phyloP scores from a whole-genome alignment of 768 basidiomycete species.

The Collybia sp. region DNA sequence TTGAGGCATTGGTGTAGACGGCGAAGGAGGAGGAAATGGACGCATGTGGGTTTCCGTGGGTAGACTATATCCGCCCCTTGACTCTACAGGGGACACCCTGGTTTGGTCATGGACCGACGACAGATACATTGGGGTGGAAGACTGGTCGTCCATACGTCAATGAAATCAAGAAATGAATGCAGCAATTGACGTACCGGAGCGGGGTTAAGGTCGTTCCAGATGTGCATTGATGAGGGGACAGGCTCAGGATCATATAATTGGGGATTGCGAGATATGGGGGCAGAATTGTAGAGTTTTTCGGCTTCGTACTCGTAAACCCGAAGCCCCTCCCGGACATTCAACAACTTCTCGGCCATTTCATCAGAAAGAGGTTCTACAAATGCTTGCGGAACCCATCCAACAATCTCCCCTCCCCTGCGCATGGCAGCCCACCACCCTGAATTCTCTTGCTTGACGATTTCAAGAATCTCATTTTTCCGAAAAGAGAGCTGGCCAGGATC shows the following conservation, averaged over 20 bases:
- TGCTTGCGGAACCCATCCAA: constrained; percentile 77
- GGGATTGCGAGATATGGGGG: constrained; percentile 26
- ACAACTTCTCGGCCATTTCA: constrained; percentile 45
- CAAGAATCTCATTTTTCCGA: constrained; percentile 60
- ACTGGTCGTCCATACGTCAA: too few species aligned
- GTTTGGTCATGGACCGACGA: too few species aligned
- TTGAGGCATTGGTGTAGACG: constrained; percentile 32
- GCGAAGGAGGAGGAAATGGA: constrained; percentile 31
- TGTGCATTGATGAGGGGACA: background rate
- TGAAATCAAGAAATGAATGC: too few species aligned
- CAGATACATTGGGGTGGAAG: too few species aligned
- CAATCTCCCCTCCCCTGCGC: constrained; percentile 39
- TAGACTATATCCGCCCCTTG: too few species aligned
- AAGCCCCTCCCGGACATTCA: constrained; percentile 36
- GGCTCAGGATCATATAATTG: constrained; percentile 17
- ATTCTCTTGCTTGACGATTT: constrained; percentile 62
- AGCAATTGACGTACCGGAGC: too few species aligned
- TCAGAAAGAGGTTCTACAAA: constrained; percentile 55
- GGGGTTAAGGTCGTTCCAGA: too few species aligned
- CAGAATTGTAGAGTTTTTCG: constrained; percentile 36
- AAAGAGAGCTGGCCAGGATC: constrained; percentile 64
- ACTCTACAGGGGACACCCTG: too few species aligned
- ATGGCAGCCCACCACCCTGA: constrained; percentile 85
- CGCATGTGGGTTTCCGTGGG: constrained; percentile 8
- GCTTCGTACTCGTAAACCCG: constrained; percentile 44